Conservation (phyloP, 345 rosid genomes). For the Euphorbia tirucalli region DNA sequence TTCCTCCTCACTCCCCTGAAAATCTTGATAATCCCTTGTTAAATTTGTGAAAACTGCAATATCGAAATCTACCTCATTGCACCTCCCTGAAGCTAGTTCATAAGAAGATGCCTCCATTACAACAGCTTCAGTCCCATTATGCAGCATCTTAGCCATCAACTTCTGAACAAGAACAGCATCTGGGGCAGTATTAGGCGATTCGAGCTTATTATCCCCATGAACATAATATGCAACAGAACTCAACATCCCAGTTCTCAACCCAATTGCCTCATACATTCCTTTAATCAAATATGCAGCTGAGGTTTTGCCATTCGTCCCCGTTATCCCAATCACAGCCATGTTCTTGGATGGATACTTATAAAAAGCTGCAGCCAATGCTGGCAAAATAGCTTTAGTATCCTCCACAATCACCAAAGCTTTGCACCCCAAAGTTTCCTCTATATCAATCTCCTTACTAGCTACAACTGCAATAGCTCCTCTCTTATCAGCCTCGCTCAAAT, state of each 20-base stretch:
- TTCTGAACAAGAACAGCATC: constrained; percentile 87
- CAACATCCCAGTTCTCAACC: constrained; percentile 86
- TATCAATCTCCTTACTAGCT: constrained; percentile 86
- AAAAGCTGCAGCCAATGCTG: constrained; percentile 82
- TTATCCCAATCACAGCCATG: constrained; percentile 81
- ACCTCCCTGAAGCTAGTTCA: constrained; percentile 64
- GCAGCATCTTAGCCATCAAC: constrained; percentile 93
- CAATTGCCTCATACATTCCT: constrained; percentile 91
- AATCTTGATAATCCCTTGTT: constrained; percentile 50
- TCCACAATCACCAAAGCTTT: constrained; percentile 90
- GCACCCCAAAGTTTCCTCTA: constrained; percentile 85
- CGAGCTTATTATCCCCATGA: constrained; percentile 69
- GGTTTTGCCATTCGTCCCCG: constrained; percentile 81
- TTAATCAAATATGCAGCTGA: constrained; percentile 69
- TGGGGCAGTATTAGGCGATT: constrained; percentile 47
- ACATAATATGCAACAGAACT: constrained; percentile 67
- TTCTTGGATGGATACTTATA: constrained; percentile 66
- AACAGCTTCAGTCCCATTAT: constrained; percentile 84
- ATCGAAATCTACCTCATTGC: constrained; percentile 81
- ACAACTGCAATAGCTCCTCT: constrained; percentile 97
- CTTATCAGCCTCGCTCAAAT: constrained; percentile 86
- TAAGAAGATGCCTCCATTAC: constrained; percentile 88
- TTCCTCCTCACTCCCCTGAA: constrained; percentile 73
- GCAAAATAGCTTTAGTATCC: constrained; percentile 74
- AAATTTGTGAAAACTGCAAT: constrained; percentile 82